A percentile compares a stretch with the other conserved stretches of the same genome.
Evolutionary conservation across 148 eudicot species (phyloP).

Genomic region (Camellia lanceoleosa): DNA sequence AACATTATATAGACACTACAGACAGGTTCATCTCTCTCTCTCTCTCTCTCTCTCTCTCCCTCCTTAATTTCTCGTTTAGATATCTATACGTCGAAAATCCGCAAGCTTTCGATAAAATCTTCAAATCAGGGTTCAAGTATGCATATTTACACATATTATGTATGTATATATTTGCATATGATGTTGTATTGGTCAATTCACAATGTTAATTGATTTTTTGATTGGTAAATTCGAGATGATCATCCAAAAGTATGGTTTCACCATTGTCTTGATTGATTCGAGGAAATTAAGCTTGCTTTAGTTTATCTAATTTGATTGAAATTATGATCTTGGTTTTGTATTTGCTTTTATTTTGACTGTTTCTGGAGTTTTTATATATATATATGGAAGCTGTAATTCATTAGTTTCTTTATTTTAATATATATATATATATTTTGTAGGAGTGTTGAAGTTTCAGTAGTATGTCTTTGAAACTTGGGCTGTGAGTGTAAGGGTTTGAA

Average conservation of each 20-base stretch:
- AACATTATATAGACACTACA: too few relatives aligned
- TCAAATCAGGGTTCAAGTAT: not conserved
- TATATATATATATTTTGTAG: not conserved
- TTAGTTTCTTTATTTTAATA: not conserved
- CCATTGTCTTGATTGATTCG: too few relatives aligned
- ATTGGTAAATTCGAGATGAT: too few relatives aligned
- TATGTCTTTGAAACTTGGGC: constrained; percentile 9
- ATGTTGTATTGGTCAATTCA: not conserved
- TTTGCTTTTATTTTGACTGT: not conserved
- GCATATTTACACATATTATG: too few relatives aligned
- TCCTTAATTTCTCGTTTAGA: not conserved
- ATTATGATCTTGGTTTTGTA: not conserved
- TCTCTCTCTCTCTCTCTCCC: too few relatives aligned
- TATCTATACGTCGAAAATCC: not conserved
- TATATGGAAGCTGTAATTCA: not conserved
- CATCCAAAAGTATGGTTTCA: too few relatives aligned
- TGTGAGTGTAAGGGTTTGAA: constrained; percentile 24
- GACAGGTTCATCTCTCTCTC: too few relatives aligned
- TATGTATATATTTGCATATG: too few relatives aligned
- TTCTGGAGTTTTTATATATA: too few relatives aligned
- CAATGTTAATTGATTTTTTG: too few relatives aligned
- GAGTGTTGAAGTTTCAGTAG: not conserved
- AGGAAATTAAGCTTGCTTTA: too few relatives aligned
- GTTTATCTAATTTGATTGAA: too few relatives aligned
- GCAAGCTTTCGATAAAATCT: not conserved